A percentile compares a stretch with the other conserved stretches of the same genome.
phyloP scores from a whole-genome alignment of 108 stramenopile genomes.

The Cyclostephanos tholiformis region DNA sequence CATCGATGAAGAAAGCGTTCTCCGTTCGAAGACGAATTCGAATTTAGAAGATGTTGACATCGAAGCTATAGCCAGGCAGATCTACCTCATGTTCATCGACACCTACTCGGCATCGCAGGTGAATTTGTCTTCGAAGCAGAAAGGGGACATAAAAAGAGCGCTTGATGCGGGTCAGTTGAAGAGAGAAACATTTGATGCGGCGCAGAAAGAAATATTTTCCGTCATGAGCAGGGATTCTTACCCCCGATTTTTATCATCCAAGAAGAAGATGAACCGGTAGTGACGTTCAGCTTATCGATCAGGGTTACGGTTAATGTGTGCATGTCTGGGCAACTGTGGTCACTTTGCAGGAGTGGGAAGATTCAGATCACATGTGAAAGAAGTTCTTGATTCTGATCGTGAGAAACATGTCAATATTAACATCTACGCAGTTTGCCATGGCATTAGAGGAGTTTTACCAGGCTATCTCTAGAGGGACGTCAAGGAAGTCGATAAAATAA shows the following conservation, averaged over 20 bases:
- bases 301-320: too few species aligned
- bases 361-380: too few species aligned
- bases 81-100: slow-evolving; percentile 37
- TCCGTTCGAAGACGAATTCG: background rate
- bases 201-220: slow-evolving; percentile 49
- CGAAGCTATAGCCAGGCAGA: slow-evolving; percentile 22
- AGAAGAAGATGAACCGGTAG: background rate
- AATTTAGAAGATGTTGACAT: slow-evolving; percentile 8
- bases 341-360: too few species aligned
- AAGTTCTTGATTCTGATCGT: too few species aligned
- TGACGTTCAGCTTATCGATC: too few species aligned
- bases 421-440: too few species aligned
- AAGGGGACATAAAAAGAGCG: slow-evolving; percentile 30
- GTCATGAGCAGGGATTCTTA: slow-evolving; percentile 53
- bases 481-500: too few species aligned
- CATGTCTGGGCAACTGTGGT: too few species aligned
- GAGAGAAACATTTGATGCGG: slow-evolving; percentile 45
- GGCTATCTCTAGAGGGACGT: too few species aligned
- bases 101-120: slow-evolving; percentile 35
- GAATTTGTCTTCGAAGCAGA: slow-evolving; percentile 46
- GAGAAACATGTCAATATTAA: too few species aligned
- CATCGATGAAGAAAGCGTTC: background rate
- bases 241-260: slow-evolving; percentile 47
- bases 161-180: slow-evolving; percentile 28
- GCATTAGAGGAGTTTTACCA: too few species aligned